Base-by-base conservation (phyloP, 2,329 filamentous ascomycete genomes). In the Sporothrix luriei region DNA sequence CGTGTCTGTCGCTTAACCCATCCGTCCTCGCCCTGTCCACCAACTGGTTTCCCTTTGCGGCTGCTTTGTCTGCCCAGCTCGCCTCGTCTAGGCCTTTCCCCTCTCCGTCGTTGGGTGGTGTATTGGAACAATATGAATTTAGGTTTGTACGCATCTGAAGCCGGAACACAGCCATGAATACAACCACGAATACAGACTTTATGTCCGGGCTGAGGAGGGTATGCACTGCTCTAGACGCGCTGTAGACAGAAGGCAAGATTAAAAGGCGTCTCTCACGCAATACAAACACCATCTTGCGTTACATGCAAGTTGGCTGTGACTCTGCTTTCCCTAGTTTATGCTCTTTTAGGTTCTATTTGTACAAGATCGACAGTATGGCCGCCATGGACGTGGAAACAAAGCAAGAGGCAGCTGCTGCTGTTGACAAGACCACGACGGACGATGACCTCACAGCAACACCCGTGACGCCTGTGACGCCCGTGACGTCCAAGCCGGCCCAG, bases 81-180 rank as follows among this genome's bases (percentile, higher is more conserved):
- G 11, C 24, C 24, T 11, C 24, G 10, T 48, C 40, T 24, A 24
- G 33, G 33, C 33, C 57, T 14, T 49, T 16, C 21, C 5, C 38
- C 7, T 62, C 26, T 33, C 10, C 57, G 19, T 26, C 26, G 43
- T 43, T 49, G 13, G 7, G 38, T 46, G 21, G n/a, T 13, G 16
- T 38, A 62, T 62, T 62, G 57, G 26, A 26, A 46, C 57, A 62
- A 62, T 62, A 14, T 62, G 38, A 62, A 62, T 43, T 46, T 38
- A n/a, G 38, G 26, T 43, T 33, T 33, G 33, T 29, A 29, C 29
- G 29, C 3, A 29, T 29, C 5, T 29, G 29, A 29, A 29, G 3
- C 29, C 29, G 29, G 29, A 29, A 5, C 5, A 59, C 55, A 59
- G 10, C 55, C 33, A 59, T 46, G 38, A 46, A 46, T 61, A 16